Evolutionary conservation across 306 rosid genomes (phyloP).

Genomic region (Quercus rubra): DNA sequence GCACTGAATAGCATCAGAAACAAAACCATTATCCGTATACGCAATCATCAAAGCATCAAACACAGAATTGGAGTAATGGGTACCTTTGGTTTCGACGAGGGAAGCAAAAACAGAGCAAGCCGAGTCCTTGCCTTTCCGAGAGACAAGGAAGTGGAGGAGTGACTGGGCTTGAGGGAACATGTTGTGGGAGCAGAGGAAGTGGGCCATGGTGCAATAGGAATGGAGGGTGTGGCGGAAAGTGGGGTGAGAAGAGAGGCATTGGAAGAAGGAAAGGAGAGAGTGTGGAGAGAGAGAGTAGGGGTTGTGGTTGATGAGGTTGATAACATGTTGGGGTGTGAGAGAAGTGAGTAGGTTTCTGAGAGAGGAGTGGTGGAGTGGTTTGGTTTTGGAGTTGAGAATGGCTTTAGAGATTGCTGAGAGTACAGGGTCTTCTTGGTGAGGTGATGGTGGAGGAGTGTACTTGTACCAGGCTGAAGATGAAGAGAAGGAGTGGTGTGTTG

Average conservation of each 20-base stretch:
- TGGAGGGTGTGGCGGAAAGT: slow-evolving; percentile 62
- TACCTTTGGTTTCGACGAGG: slow-evolving; percentile 33
- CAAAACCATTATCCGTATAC: slow-evolving; percentile 47
- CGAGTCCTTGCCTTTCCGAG: slow-evolving; percentile 55
- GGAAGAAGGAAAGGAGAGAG: slow-evolving; percentile 72
- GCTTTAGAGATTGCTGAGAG: slow-evolving; percentile 55
- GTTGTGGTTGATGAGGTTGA: slow-evolving; percentile 56
- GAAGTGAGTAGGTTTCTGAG: slow-evolving; percentile 54
- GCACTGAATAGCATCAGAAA: slow-evolving; percentile 57
- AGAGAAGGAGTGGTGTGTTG: too few relatives aligned
- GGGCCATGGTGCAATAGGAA: slow-evolving; percentile 62
- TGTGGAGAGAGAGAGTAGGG: slow-evolving; percentile 64
- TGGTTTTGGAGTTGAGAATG: slow-evolving; percentile 30
- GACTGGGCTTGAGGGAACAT: slow-evolving; percentile 53
- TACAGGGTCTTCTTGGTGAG: slow-evolving; percentile 8
- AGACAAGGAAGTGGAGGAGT: slow-evolving; percentile 46
- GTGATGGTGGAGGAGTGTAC: slow-evolving; percentile 16
- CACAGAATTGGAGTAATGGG: slow-evolving; percentile 21
- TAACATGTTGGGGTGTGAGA: slow-evolving; percentile 42
- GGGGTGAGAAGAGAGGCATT: slow-evolving; percentile 33
- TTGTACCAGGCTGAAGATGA: slow-evolving; percentile 16
- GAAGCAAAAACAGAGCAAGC: slow-evolving; percentile 45
- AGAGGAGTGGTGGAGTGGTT: slow-evolving; percentile 32
- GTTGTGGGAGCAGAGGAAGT: slow-evolving; percentile 47
- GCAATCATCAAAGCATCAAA: slow-evolving; percentile 46